Base-by-base conservation (phyloP, 2,329 filamentous ascomycete genomes). In the Fusarium paranaense region DNA sequence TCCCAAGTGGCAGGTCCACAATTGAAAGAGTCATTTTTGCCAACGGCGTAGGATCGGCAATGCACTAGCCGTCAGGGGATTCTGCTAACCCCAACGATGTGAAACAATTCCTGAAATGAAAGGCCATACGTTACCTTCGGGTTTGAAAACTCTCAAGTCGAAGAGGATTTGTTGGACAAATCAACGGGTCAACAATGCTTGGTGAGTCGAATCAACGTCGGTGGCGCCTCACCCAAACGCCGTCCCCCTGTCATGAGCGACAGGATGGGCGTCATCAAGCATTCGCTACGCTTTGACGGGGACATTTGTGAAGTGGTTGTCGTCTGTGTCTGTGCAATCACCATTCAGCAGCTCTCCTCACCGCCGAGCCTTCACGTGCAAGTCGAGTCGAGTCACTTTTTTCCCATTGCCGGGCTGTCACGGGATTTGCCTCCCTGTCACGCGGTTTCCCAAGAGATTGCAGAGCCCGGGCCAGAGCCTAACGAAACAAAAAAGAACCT, bases 361-460 rank as follows among this genome's bases (percentile, higher is more conserved):
- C 71, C 71, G 68, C 71, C 30, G 58, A 74, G 54, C 59, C 40
- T 47, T 74, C 35, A 69, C 58, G 38, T 69, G 60, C 22, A 57
- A 37, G 52, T 25, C 20, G 11, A 35, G 11, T n/a, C 35, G 13
- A 35, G 30, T 27, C 35, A 14, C 54, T n/a, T 52, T 59, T 47
- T 20, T 60, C 22, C 38, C 38, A 52, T 40, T 37, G 37, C 37
- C 4, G 30, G 32, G 27, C 25, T 35, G 56, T 64, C 63, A 68
- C 60, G 59, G 47, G 61, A 69, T 61, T 75, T 69, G 64, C 66
- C 63, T 72, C 61, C 59, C 61, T 47, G 58, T 74, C 64, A 72
- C 52, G 67, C 58, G 61, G 61, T 30, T 37, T 25, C 40, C n/a
- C 54, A 18, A 38, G 47, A 69, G 62, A 72, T 72, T 69, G 56